Conservation (phyloP, 176 grass and related monocot species). For the Phragmites australis region DNA sequence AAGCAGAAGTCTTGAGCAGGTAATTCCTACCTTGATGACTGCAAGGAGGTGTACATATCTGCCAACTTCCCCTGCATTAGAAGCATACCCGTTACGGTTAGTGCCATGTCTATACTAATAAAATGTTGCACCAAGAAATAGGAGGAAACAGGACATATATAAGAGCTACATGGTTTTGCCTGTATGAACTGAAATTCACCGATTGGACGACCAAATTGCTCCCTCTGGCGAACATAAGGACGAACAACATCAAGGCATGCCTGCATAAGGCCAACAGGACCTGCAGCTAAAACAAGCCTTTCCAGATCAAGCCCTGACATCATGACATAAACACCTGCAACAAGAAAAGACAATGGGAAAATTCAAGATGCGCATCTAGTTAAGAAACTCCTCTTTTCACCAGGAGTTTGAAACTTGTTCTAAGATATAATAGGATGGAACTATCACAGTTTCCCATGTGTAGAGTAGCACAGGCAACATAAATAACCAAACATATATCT, state of each 20-base stretch:
- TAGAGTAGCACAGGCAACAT: too few relatives aligned
- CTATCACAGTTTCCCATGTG: too few relatives aligned
- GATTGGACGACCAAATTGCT: constrained; percentile 88
- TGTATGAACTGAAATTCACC: constrained; percentile 99
- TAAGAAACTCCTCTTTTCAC: not conserved
- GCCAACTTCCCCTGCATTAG: constrained; percentile 81
- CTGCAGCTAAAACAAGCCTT: constrained; percentile 90
- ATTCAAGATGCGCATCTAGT: not conserved
- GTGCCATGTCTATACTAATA: not conserved
- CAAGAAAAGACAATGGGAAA: constrained; percentile 12
- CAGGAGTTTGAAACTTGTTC: too few relatives aligned
- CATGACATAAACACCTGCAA: constrained; percentile 97
- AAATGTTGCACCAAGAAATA: constrained; percentile 17
- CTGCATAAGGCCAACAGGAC: constrained; percentile 96
- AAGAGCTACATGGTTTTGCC: constrained; percentile 39
- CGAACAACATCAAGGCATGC: constrained; percentile 84
- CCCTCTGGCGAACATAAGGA: constrained; percentile 92
- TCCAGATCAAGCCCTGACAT: constrained; percentile 97
- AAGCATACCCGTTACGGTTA: constrained; percentile 16
- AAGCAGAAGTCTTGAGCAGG: constrained; percentile 6
- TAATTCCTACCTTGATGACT: constrained; percentile 89
- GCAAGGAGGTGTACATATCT: constrained; percentile 97
- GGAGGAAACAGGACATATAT: not conserved
- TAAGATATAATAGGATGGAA: too few relatives aligned
- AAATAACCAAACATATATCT: too few relatives aligned